Evolutionary conservation across 2,329 filamentous ascomycete species (phyloP), one percentile per base, ranked within the genome.

Genomic region (Davidsoniella australis): DNA sequence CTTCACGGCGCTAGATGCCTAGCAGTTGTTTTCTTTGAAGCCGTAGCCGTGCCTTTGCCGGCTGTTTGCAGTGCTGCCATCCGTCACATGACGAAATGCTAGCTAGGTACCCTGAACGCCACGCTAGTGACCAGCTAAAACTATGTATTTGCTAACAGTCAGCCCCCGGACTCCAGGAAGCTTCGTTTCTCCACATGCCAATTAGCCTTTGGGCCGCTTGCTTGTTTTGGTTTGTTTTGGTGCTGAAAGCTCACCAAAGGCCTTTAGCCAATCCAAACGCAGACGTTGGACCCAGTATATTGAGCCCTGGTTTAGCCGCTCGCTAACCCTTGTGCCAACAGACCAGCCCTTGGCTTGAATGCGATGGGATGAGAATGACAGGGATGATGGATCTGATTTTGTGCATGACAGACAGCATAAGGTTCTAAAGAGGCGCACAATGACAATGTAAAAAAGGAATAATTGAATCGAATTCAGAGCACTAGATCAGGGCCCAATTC

Each of bases 121-220:
- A 10, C 12, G 4, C 8, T 9, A 33, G 7, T 12, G 29, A 9
- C 29, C 12, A 33, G 12, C 4, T 10, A 33, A 12, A 10, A 39
- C 29, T n/a, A 17, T 8, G 33, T 46, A 46, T 16, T 9, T 40
- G 33, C 23, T 40, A 47, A 40, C 37, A 47, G 36, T 14, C 29
- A 41, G 20, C 20, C 29, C 45, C 37, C 49, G 45, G 49, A 48
- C 49, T 47, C 39, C 49, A 41, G 49, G 49, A 47, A 47, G 49
- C 16, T 45, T 10, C 7, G 2, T 14, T 50, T 46, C 48, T 37
- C 48, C 48, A 50, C 36, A 46, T 41, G 4, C 29, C 9, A 17
- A 16, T 20, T 23, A n/a, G 47, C 47, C 40, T 26, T 49, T 49
- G 20, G 48, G n/a, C 48, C 41, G 36, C 40, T 23, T 18, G 5